Evolutionary conservation across 805 yeast genomes (phyloP), one percentile per base, ranked within the genome.

Genomic region (Ogataea kodamae): DNA sequence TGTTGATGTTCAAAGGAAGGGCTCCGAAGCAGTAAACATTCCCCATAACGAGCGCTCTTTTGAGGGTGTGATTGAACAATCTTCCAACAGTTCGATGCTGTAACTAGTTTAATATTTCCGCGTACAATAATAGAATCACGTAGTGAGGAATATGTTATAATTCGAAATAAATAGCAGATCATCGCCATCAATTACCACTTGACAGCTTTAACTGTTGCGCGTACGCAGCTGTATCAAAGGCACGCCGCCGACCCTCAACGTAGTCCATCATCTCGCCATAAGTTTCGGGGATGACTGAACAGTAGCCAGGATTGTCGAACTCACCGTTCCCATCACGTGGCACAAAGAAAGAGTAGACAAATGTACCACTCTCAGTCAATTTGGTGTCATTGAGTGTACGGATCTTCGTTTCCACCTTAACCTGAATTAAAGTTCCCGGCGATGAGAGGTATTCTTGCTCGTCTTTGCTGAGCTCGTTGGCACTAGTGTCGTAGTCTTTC

Each of bases 221-320:
- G 55, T 76, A 82, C 30, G 68, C 65, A 18, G 92, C 89, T 13
- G 95, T 85, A 31, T 81, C 94, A 37, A 69, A 70, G 4, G 95
- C 95, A 60, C 94, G 78, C 66, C 97, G 81, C 62, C 95, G 77
- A 17, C 94, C 97, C 52, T 83, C 89, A 11, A 89, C 72, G 54
- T 82, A 89, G 47, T 78, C 82, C 78, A 89, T 87, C 95, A 88
- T 89, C 59, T 89, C 97, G 17, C 79, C 73, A 54, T 89, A 89
- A 1, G 94, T 76, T 55, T 83, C 83, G 4, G 97, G 97, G 31
- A 89, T 67, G 31, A 89, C 90, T 3, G 86, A 74, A 29, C 79
- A 73, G 48, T 72, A 79, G n/a, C 82, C 81, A 13, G 81, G 81
- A 16, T 54, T 48, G 32, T 58, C 64, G 25, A 51, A 54, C 9